Percentiles rank a stretch among this genome's conserved stretches.
phyloP scores from a whole-genome alignment of 2,329 filamentous ascomycete species.

The Nemania sp. region DNA sequence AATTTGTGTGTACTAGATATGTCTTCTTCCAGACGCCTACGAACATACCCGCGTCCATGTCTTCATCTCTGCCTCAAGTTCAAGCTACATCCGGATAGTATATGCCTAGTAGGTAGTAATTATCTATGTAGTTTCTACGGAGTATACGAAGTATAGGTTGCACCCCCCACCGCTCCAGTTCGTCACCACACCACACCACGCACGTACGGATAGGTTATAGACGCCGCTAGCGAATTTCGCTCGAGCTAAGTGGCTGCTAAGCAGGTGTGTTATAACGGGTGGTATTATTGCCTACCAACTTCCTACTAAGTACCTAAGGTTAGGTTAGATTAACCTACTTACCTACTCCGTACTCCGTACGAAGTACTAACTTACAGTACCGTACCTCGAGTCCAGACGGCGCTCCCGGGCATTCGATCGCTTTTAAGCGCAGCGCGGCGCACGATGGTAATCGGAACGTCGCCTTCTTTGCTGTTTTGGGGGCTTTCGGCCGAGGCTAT shows the following conservation, averaged over 20 bases:
- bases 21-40: too few relatives aligned
- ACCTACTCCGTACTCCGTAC: too few relatives aligned
- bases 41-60: too few relatives aligned
- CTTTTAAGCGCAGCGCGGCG: conserved; percentile 1
- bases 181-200: neutral
- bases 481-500: conserved; percentile 7
- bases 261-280: conserved; percentile 11
- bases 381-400: neutral
- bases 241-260: neutral
- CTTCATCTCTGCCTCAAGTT: too few relatives aligned
- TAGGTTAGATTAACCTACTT: too few relatives aligned
- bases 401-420: conserved; percentile 3
- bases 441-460: conserved; percentile 1
- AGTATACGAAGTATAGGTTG: too few relatives aligned
- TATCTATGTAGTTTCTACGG: too few relatives aligned
- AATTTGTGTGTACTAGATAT: too few relatives aligned
- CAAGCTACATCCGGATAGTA: too few relatives aligned
- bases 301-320: too few relatives aligned
- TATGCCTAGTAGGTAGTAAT: too few relatives aligned
- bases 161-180: neutral
- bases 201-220: neutral
- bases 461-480: conserved; percentile 8
- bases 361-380: too few relatives aligned
- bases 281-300: conserved; percentile 11
- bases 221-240: neutral